Base-by-base conservation (phyloP, 2,329 filamentous ascomycete genomes). In the Herpotrichia juniperi region DNA sequence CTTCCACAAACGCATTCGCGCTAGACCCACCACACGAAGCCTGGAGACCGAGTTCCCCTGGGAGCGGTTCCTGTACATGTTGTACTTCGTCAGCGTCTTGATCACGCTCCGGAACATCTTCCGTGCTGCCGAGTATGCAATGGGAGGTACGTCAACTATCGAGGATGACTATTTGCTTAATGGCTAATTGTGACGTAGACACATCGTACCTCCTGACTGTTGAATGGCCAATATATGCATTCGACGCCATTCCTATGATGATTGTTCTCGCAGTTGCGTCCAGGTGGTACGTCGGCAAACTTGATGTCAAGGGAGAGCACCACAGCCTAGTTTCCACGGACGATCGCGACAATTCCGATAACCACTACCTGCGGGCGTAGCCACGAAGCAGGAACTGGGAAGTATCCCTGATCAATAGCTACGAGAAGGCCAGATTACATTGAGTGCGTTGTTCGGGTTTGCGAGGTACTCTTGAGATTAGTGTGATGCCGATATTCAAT, bases 181-280 rank as follows among this genome's bases (percentile, higher is more conserved):
- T n/a, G 28, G n/a, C 4, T 21, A 24, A 30, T 8, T 8, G n/a
- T 25, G 14, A 14, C 17, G 19, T 21, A 49, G 39, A 45, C 21
- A 66, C 78, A 2, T 75, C 79, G 2, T 82, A 82, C 57, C 68
- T 76, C 0, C 79, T 80, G 50, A 71, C 60, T 2, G 73, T 77
- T 17, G 80, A 83, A 57, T 81, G 80, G 76, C 71, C 77, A 3
- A 76, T 81, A 43, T 82, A 79, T 63, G 74, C 78, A 2, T 76
- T 82, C 16, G 80, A 83, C 54, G 72, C 73, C 1, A 50, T 79
- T 11, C 76, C 79, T 1, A 80, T 81, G 79, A 42, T 50, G 11
- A 17, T 57, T 12, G 50, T 51, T 10, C 40, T 54, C 8, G 51
- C 19, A 11, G 26, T 54, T 8, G 17, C 22, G 19, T 2, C n/a